Base-by-base conservation (phyloP, 495 filamentous ascomycete species). In the Podospora comata region DNA sequence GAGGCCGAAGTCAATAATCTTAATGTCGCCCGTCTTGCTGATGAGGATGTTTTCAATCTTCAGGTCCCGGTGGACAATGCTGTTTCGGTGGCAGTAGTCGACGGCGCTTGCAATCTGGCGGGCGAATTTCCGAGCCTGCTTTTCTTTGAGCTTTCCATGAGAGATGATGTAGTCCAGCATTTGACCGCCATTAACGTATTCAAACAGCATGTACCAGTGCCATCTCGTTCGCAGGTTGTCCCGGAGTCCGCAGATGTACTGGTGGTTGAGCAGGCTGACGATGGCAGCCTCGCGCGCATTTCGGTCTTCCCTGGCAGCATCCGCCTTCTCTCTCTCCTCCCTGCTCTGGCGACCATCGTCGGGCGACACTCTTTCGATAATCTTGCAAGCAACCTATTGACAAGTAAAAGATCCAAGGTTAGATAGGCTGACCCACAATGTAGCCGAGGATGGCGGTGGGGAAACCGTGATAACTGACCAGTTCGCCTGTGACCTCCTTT, bases 101-200 rank as follows among this genome's bases (percentile, higher is more conserved):
- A 99, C 84, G n/a, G 95, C 94, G 75, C 95, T 97, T 19, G 95
- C 92, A 69, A 99, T 97, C 80, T 99, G 95, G 28, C 95, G 90
- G 26, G 92, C 94, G 75, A 99, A 99, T 75, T 98, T 99, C 68
- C 95, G 89, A 2, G 95, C 95, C 79, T 97, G 94, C 77, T 99
- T 99, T 81, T 99, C 95, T 83, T 98, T 98, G 72, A 99, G 80
- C 68, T 94, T 90, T 62, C 95, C 96, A 76, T 99, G 95, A 15
- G 93, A 97, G 74, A 99, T 99, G 79, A 99, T 99, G 78, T 99
- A 99, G 81, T 99, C 95, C 57, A 99, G 87, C 95, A 99, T 99
- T 78, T 99, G 95, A 16, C 95, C 96, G 61, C 95, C 95, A 76
- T 99, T 97, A 79, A 99, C 96, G 77, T 97, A 97, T 81, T 99